These are phyloP conservation scores for Rhodotorula sphaerocarpa DNA, from an alignment of 768 basidiomycete genomes.

Conservation along the genomic window DNA sequence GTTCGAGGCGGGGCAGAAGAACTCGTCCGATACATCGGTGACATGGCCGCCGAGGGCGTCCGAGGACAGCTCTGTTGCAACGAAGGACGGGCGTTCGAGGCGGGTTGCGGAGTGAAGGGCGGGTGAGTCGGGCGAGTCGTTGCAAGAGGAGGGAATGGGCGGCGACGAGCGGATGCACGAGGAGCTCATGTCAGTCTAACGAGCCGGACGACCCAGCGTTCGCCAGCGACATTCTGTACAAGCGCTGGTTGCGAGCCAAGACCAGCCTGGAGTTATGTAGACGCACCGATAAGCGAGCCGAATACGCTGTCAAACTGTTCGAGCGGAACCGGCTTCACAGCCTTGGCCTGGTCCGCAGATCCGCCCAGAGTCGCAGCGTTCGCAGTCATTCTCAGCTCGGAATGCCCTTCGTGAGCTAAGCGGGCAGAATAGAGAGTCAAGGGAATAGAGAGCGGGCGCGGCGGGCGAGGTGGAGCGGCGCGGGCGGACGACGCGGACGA, in stretches of 20 bases:
- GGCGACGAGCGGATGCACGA: neutral
- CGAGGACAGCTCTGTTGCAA: constrained; percentile 80
- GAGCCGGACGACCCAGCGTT: no score
- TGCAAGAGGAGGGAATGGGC: no score
- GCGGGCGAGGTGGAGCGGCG: neutral
- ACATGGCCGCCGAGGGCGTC: constrained; percentile 70
- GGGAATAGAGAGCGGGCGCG: neutral
- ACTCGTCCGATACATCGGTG: constrained; percentile 79
- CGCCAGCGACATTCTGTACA: neutral
- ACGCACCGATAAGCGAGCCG: constrained; percentile 29
- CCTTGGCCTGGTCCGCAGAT: neutral
- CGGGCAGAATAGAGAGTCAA: no score
- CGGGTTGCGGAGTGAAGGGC: no score
- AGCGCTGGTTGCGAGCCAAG: no score
- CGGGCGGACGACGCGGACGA: no score
- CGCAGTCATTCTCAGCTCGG: neutral
- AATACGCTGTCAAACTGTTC: constrained; percentile 21
- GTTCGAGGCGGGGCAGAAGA: constrained; percentile 81
- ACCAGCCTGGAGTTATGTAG: no score
- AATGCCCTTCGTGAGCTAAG: no score
- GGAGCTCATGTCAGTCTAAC: no score
- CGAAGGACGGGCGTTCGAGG: no score
- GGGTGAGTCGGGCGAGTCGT: neutral
- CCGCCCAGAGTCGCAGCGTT: neutral
- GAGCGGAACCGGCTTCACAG: constrained; percentile 1